Conservation (phyloP, 1,284 basidiomycete species). For the Trichosporon sp. region DNA sequence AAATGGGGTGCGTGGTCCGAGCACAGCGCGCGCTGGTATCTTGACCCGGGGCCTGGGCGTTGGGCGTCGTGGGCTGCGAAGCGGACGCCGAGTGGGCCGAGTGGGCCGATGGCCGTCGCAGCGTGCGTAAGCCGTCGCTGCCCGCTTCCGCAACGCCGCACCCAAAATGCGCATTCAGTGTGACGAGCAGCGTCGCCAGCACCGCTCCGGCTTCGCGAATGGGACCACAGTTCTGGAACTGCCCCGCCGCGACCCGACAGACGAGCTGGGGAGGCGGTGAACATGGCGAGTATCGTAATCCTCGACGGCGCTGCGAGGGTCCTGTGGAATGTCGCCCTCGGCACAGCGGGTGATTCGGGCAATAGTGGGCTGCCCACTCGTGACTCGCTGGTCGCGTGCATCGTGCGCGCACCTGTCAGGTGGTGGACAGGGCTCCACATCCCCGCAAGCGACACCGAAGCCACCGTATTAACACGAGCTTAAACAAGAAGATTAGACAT, state of each 20-base stretch:
- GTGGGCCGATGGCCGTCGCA: neutral
- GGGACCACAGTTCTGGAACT: neutral
- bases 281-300: neutral
- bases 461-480: neutral
- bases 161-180: no score
- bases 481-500: neutral
- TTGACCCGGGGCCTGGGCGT: neutral
- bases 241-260: neutral
- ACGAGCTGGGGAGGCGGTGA: neutral
- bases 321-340: neutral
- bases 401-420: neutral
- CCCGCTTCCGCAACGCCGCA: no score
- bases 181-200: no score
- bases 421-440: neutral
- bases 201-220: no score
- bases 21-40: neutral
- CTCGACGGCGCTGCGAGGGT: neutral
- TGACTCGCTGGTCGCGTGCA: neutral
- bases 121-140: neutral
- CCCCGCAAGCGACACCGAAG: neutral
- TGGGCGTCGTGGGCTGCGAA: neutral
- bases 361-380: neutral
- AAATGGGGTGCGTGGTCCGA: neutral
- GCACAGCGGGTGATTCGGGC: neutral
- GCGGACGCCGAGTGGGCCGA: neutral